phyloP scores from a whole-genome alignment of 371 early-diverging fungal species.

The Nematocida sp. region DNA sequence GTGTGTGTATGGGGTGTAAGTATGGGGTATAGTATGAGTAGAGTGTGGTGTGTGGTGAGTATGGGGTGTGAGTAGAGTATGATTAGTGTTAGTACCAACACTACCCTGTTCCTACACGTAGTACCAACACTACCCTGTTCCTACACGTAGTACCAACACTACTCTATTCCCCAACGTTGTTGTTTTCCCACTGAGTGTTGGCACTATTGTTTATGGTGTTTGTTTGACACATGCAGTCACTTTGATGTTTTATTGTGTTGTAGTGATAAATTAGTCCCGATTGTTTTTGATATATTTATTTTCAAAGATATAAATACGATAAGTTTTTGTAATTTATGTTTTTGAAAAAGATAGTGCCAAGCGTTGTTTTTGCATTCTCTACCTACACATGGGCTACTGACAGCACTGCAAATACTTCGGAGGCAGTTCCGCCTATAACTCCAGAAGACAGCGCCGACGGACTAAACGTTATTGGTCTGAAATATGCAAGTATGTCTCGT shows the following conservation, averaged over 20 bases:
- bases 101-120: too few relatives aligned
- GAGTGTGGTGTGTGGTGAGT: too few relatives aligned
- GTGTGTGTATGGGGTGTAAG: background rate
- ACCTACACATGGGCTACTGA: background rate
- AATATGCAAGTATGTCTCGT: background rate
- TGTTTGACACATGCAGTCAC: background rate
- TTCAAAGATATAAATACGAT: background rate
- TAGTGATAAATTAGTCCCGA: background rate
- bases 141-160: too few relatives aligned
- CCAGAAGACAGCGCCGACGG: background rate
- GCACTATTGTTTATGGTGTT: background rate
- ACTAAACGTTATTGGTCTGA: background rate
- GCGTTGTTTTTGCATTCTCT: background rate
- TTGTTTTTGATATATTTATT: background rate
- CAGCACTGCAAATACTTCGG: background rate
- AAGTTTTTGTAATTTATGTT: background rate
- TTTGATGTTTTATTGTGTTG: background rate
- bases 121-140: too few relatives aligned
- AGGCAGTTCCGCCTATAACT: background rate
- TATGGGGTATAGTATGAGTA: too few relatives aligned
- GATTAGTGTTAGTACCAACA: too few relatives aligned
- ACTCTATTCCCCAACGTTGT: background rate
- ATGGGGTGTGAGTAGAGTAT: too few relatives aligned
- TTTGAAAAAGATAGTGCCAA: background rate
- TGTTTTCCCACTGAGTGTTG: background rate